Base-by-base conservation (phyloP, 1,284 basidiomycete species). In the Cutaneotrichosporon arboriforme region DNA sequence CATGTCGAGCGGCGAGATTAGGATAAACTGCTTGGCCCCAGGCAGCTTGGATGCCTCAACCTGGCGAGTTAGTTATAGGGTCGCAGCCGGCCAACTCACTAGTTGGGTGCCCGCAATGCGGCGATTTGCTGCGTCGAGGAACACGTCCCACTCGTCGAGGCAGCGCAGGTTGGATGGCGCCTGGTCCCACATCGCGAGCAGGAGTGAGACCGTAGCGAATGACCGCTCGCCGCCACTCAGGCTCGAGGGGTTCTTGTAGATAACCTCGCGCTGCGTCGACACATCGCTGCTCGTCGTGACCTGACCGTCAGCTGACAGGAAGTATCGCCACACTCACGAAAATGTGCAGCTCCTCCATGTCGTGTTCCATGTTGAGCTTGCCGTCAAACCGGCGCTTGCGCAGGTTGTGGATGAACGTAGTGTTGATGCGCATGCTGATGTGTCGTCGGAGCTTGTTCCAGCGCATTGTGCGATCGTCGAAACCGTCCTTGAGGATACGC, bases 61-160 rank as follows among this genome's bases (percentile, higher is more conserved):
- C 86, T 88, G 60, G 8, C 7, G 23, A 21, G 45, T 43, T 13
- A 40, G 38, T 20, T 22, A 41, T 52, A 49, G 13, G 47, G n/a
- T n/a, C 15, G 51, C 44, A 34, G 43, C 38, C 18, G 42, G 35
- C 22, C 26, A 59, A 72, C 84, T 45, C 53, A 89, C 87, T 82
- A 97, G 88, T 85, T 93, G 89, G 73, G 83, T 86, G 82, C 92
- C 90, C 56, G 88, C 87, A 61, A 94, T 86, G 54, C 84, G 84
- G 34, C 94, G 84, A 70, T 97, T 97, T 53, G 91, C 86, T 21
- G 87, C 85, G 69, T 97, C 93, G 86, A 96, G 90, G 78, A 94
- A 97, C 13, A 97, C 92, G 63, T 96, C 90, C 69, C 92, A 94
- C 69, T 75, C 69, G 42, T 94, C 93, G 33, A 98, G 81, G 67